Percentiles rank a stretch among this genome's conserved stretches.
phyloP scores from a whole-genome alignment of 139 green algal species.

The Desmodesmus armatus region DNA sequence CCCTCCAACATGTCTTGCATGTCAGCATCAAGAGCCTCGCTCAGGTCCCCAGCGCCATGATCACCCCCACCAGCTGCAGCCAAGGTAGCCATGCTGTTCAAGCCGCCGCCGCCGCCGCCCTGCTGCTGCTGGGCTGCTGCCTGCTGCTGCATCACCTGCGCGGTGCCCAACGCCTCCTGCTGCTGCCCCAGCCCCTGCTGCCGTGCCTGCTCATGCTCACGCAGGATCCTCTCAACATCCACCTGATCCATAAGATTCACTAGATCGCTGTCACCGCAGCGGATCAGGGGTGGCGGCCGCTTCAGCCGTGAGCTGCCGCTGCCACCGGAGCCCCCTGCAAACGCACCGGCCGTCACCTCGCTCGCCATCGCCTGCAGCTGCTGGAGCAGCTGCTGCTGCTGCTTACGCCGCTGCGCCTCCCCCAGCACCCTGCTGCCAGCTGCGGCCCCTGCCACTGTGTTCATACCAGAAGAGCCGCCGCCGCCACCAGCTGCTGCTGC shows the following conservation, averaged over 20 bases:
- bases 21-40: too few species aligned
- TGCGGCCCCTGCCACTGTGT: background rate
- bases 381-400: slow-evolving; percentile 7
- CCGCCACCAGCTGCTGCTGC: background rate
- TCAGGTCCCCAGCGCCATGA: too few species aligned
- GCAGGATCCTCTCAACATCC: slow-evolving; percentile 16
- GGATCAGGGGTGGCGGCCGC: slow-evolving; percentile 26
- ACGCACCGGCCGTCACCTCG: background rate
- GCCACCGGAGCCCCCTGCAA: slow-evolving; percentile 7
- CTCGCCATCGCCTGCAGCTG: background rate
- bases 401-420: background rate
- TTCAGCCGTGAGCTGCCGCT: slow-evolving; percentile 20
- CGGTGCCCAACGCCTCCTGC: too few species aligned
- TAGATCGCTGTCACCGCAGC: slow-evolving; percentile 34
- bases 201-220: slow-evolving; percentile 16
- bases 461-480: background rate
- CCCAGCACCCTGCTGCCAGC: background rate
- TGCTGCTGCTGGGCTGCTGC: too few species aligned
- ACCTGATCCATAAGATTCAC: slow-evolving; percentile 21
- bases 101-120: too few species aligned
- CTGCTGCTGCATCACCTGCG: too few species aligned
- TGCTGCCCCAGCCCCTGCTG: background rate
- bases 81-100: too few species aligned
- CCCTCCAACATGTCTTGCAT: too few species aligned
- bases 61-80: too few species aligned